Base-by-base conservation (phyloP, 805 yeast genomes). In the Phaffomyces opuntiae region DNA sequence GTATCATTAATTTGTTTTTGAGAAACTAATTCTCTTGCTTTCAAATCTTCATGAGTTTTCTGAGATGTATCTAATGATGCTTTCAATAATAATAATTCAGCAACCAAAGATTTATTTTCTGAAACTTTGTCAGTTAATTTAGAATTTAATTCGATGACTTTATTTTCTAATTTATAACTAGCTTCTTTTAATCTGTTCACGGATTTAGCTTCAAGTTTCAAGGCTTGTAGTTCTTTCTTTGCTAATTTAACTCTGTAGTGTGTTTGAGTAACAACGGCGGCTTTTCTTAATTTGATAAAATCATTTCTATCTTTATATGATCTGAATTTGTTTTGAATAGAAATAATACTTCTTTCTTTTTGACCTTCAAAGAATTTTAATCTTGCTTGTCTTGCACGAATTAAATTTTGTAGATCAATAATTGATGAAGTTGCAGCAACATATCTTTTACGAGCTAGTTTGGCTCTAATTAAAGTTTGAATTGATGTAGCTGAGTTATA, bases 71-170 rank as follows among this genome's bases (percentile, higher is more conserved):
- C 78, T 48, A 87, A 70, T 24, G 73, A 67, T 9, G 56, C 56
- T 50, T 75, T 77, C 44, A 81, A 61, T 12, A 60, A 57, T 39
- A 76, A 74, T 42, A 90, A 77, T 57, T 85, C 84, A 14, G 67
- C 66, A 48, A 78, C 73, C 59, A 91, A 72, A 49, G 74, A 76
- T 68, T 83, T 83, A 65, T 90, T 90, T 55, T 88, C 96, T 53
- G 80, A 86, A 25, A 85, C 82, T 63, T 87, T 86, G 34, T 80
- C 67, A 0, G 96, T 79, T 49, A 91, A 72, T 12, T 83, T 77
- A 60, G 91, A 95, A 4, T 97, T 91, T 55, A 93, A 77, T 65
- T 90, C 95, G 53, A 93, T 89, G n/a, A 95, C 97, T 73, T 95
- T 93, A 67, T 93, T 93, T 66, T 93, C 99, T 58, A 95, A 76